Conservation (phyloP, 2,329 filamentous ascomycete species). For the Dactylonectria estremocensis region DNA sequence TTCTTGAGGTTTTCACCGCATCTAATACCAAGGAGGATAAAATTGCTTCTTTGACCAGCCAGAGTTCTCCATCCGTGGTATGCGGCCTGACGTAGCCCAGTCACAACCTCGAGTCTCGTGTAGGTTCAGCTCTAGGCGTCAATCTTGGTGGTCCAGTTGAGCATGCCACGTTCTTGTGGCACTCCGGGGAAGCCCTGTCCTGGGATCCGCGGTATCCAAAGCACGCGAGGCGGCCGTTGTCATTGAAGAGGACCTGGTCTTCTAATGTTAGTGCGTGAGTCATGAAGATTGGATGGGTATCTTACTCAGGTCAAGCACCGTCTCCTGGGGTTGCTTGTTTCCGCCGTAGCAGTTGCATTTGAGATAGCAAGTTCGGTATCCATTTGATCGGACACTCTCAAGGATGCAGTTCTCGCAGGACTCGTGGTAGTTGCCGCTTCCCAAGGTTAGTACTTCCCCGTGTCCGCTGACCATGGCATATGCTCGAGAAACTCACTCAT, state of each 20-base stretch:
- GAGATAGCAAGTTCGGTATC: slow-evolving; percentile 17
- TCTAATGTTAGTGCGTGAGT: not conserved
- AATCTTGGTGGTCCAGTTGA: slow-evolving; percentile 10
- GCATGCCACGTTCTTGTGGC: slow-evolving; percentile 19
- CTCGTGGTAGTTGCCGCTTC: slow-evolving; percentile 20
- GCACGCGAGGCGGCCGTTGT: slow-evolving; percentile 19
- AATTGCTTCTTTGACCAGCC: not conserved
- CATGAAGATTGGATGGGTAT: too few species aligned
- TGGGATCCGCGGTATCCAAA: slow-evolving; percentile 16
- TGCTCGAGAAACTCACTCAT: slow-evolving; percentile 7
- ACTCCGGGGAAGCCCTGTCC: slow-evolving; percentile 19
- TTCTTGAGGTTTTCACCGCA: too few species aligned
- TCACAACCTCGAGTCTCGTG: not conserved
- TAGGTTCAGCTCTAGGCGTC: slow-evolving; percentile 1
- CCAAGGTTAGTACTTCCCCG: not conserved
- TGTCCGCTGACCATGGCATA: not conserved
- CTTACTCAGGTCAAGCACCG: slow-evolving; percentile 17
- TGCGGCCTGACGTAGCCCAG: not conserved
- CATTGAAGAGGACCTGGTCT: slow-evolving; percentile 23
- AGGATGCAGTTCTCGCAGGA: slow-evolving; percentile 18
- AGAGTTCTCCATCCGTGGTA: not conserved
- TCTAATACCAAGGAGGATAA: not conserved
- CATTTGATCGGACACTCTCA: slow-evolving; percentile 2
- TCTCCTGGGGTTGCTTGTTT: slow-evolving; percentile 10
- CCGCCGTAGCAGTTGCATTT: slow-evolving; percentile 15